Evolutionary conservation across 371 early-diverging fungal genomes (phyloP).

Genomic region (Mycotypha africana): DNA sequence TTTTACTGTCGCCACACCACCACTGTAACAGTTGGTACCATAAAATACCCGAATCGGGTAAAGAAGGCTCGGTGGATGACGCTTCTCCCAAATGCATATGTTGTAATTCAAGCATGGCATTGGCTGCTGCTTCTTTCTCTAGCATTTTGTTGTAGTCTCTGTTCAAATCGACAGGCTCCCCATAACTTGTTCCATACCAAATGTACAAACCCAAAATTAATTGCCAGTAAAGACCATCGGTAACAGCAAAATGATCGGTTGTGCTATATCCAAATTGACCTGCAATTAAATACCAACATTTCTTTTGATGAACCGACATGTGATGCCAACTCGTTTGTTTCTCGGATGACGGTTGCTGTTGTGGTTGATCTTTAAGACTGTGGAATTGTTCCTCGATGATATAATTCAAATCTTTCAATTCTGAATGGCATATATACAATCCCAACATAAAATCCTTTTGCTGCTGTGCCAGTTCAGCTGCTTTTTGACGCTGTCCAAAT

Average conservation of each 20-base stretch:
- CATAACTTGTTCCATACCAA: conserved; percentile 6
- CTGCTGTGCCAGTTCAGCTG: conserved; percentile 2
- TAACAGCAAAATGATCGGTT: conserved; percentile 1
- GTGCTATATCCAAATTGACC: conserved; percentile 4
- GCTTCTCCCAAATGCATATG: not conserved
- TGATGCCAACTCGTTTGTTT: not conserved
- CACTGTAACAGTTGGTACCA: conserved; percentile 20
- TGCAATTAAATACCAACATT: conserved; percentile 8
- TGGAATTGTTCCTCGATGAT: conserved; percentile 1
- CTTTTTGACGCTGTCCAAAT: conserved; percentile 12
- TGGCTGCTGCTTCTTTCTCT: not conserved
- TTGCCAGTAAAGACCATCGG: conserved; percentile 12
- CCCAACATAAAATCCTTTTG: conserved; percentile 1
- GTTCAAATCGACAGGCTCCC: no score
- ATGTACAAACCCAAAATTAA: conserved; percentile 13
- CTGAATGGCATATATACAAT: conserved; percentile 11
- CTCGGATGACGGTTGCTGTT: no score
- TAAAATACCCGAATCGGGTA: conserved; percentile 7
- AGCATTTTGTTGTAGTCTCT: conserved; percentile 1
- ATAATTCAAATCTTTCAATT: not conserved
- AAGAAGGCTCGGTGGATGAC: not conserved
- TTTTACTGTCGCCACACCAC: conserved; percentile 3
- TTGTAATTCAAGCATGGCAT: not conserved
- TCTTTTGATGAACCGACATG: conserved; percentile 7
- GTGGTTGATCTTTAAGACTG: not conserved